Conservation (phyloP, 1,284 basidiomycete species). For the Schizopora paradoxa region DNA sequence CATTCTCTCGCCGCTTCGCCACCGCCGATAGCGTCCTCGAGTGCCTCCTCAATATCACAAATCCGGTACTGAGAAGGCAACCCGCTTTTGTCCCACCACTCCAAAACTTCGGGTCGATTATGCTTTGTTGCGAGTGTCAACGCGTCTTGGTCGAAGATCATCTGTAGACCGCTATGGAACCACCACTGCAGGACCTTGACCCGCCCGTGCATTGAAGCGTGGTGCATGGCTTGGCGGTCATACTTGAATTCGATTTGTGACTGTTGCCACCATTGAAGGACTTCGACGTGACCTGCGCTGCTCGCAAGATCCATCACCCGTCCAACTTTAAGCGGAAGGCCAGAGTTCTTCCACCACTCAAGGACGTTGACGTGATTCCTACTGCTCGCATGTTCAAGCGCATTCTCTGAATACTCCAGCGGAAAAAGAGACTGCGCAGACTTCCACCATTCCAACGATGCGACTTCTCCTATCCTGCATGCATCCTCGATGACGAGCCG, state of each 20-base stretch:
- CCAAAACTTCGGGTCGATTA: conserved; percentile 72
- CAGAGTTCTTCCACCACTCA: conserved; percentile 68
- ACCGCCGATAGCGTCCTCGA: conserved; percentile 77
- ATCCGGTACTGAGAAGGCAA: conserved; percentile 75
- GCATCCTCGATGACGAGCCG: conserved; percentile 65
- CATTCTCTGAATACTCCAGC: conserved; percentile 68
- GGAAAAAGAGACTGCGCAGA: conserved; percentile 39
- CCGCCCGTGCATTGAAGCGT: conserved; percentile 74
- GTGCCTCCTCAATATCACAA: conserved; percentile 81
- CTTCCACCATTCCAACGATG: conserved; percentile 70
- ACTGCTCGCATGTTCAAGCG: conserved; percentile 69
- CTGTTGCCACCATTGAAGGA: conserved; percentile 78
- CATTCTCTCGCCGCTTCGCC: conserved; percentile 65
- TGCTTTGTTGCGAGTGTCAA: conserved; percentile 73
- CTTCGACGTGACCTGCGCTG: conserved; percentile 61
- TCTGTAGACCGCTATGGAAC: conserved; percentile 66
- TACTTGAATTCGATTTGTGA: conserved; percentile 72
- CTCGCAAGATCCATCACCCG: conserved; percentile 78
- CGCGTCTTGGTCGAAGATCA: conserved; percentile 74
- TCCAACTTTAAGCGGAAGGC: conserved; percentile 68
- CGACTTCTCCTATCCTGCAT: conserved; percentile 62
- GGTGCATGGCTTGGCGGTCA: conserved; percentile 67
- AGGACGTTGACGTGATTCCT: conserved; percentile 67
- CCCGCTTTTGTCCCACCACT: conserved; percentile 79
- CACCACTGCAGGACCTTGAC: conserved; percentile 81